Percentiles rank a stretch among this genome's conserved stretches.
Conservation (phyloP, 148 eudicot species). For the Beta vulgaris region DNA sequence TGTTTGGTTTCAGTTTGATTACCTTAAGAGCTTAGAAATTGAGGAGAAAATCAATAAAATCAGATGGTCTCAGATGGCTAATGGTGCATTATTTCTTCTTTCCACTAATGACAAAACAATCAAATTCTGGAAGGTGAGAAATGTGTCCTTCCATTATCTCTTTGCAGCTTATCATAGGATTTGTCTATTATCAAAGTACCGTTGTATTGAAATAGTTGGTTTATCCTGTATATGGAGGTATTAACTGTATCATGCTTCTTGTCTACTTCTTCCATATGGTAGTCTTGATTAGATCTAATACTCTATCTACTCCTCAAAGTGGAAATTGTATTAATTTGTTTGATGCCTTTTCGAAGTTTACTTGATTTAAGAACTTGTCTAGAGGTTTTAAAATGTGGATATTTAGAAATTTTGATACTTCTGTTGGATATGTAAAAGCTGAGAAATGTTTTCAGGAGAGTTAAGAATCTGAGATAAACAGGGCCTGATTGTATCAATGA, state of each 20-base stretch:
- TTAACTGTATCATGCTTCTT: background rate
- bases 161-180: background rate
- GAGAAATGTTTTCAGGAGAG: background rate
- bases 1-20: slow-evolving; percentile 74
- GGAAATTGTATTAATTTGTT: background rate
- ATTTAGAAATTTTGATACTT: background rate
- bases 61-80: slow-evolving; percentile 91
- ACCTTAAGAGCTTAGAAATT: slow-evolving; percentile 97
- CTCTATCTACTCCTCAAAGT: background rate
- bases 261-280: background rate
- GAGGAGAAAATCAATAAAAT: slow-evolving; percentile 99
- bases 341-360: background rate
- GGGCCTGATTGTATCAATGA: background rate
- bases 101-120: slow-evolving; percentile 97
- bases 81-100: slow-evolving; percentile 85
- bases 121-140: slow-evolving; percentile 87
- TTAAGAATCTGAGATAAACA: background rate
- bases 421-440: background rate
- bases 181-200: background rate
- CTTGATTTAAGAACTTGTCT: background rate
- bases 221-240: background rate
- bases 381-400: too few species aligned
- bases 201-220: background rate
- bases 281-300: background rate
- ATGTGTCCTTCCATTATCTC: background rate